Percentiles rank a stretch among this genome's conserved stretches.
Evolutionary conservation across 139 green algal species (phyloP).

Genomic region (Chlamydomonas eustigma): DNA sequence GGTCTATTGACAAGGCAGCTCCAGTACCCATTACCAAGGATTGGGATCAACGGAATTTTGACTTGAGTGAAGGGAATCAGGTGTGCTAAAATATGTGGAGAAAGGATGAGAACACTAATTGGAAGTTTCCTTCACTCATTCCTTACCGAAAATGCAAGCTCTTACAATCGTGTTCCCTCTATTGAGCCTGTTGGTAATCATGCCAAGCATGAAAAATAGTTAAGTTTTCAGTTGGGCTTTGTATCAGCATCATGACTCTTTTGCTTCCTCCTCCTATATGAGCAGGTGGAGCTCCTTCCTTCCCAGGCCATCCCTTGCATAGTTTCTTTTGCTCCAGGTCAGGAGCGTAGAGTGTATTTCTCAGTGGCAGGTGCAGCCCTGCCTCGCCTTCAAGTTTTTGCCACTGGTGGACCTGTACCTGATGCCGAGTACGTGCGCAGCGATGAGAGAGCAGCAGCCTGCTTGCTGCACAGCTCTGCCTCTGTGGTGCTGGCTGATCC

Average conservation of each 20-base stretch:
- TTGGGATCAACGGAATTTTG: conserved; percentile 18
- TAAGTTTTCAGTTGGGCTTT: too few species aligned
- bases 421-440: background rate
- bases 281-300: conserved; percentile 29
- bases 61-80: background rate
- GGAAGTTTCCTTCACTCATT: too few species aligned
- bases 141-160: too few species aligned
- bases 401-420: background rate
- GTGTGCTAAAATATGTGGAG: too few species aligned
- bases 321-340: conserved; percentile 68
- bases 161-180: too few species aligned
- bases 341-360: conserved; percentile 71
- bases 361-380: conserved; percentile 34
- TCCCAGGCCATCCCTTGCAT: conserved; percentile 50
- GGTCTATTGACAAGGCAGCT: background rate
- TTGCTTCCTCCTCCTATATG: too few species aligned
- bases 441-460: background rate
- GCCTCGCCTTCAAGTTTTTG: background rate
- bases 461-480: conserved; percentile 41
- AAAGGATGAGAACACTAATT: too few species aligned
- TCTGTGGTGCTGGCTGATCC: conserved; percentile 65
- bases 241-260: background rate
- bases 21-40: conserved; percentile 6
- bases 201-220: too few species aligned
- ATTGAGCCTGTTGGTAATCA: too few species aligned